Conservation (phyloP, 108 stramenopile genomes). For the Cyclotella baltica region DNA sequence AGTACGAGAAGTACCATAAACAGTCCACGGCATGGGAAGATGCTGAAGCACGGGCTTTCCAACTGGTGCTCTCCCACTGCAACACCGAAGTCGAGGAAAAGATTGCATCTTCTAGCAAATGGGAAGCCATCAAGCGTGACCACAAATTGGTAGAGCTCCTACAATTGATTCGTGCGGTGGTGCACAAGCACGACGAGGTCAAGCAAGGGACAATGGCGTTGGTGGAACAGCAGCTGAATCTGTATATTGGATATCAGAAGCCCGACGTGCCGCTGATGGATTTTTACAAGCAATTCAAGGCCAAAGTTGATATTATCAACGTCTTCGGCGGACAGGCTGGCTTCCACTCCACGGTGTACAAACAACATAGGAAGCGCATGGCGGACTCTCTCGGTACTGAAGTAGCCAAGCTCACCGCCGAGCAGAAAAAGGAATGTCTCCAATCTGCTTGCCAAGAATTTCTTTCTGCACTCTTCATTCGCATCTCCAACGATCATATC, state of each 20-base stretch:
- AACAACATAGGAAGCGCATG: background rate
- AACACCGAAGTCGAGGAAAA: background rate
- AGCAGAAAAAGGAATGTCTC: background rate
- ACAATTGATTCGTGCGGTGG: background rate
- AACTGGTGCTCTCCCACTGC: background rate
- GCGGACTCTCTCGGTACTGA: background rate
- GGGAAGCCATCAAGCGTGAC: background rate
- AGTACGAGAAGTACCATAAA: slow-evolving; percentile 3
- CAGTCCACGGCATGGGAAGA: background rate
- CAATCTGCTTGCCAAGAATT: background rate
- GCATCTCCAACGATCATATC: too few relatives aligned
- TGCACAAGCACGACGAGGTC: background rate
- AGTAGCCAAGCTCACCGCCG: too few relatives aligned
- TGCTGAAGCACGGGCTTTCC: background rate
- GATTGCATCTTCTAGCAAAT: background rate
- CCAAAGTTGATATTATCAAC: background rate
- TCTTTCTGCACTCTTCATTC: too few relatives aligned
- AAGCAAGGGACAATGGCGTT: too few relatives aligned
- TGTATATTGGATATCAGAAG: background rate
- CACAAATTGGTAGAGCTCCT: background rate
- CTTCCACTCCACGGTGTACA: background rate
- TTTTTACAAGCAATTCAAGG: too few relatives aligned
- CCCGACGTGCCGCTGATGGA: background rate
- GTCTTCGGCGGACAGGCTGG: background rate
- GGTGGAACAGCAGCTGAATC: background rate